These are phyloP conservation scores for Alternaria viburni DNA, from an alignment of 2,329 filamentous ascomycete genomes.

Conservation along the genomic window DNA sequence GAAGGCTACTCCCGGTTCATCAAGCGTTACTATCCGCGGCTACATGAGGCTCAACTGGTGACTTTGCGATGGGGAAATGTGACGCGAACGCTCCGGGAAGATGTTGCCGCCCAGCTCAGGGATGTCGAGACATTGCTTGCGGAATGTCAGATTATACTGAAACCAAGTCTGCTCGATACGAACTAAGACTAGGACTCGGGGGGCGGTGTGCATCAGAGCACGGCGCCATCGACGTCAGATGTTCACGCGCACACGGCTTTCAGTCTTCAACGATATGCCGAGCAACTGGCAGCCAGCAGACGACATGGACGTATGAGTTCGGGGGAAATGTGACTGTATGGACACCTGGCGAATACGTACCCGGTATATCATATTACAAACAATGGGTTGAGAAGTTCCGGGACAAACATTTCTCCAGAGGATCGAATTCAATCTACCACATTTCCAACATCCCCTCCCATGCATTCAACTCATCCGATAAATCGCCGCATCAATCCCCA, in stretches of 20 bases:
- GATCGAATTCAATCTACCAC: neutral
- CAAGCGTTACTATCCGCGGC: neutral
- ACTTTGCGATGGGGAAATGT: neutral
- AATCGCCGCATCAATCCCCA: constrained; percentile 38
- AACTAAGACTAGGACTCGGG: neutral
- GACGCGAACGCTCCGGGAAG: neutral
- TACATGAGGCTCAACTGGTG: neutral
- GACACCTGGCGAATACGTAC: neutral
- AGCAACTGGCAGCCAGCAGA: neutral
- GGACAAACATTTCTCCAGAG: neutral
- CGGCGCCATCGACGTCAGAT: neutral
- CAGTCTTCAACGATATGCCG: neutral
- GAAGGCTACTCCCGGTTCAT: neutral
- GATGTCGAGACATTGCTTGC: neutral
- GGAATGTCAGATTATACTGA: neutral
- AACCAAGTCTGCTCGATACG: neutral
- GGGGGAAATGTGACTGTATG: neutral
- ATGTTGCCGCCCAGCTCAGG: neutral
- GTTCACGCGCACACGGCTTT: neutral
- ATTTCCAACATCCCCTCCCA: neutral
- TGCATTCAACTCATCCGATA: constrained; percentile 21
- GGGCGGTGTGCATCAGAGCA: neutral
- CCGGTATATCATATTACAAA: neutral
- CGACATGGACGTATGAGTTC: neutral
- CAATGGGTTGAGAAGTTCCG: too few species aligned